A percentile compares a stretch with the other conserved stretches of the same genome.
Evolutionary conservation across 2,329 filamentous ascomycete species (phyloP).

Genomic region (Colletotrichum caudatum): DNA sequence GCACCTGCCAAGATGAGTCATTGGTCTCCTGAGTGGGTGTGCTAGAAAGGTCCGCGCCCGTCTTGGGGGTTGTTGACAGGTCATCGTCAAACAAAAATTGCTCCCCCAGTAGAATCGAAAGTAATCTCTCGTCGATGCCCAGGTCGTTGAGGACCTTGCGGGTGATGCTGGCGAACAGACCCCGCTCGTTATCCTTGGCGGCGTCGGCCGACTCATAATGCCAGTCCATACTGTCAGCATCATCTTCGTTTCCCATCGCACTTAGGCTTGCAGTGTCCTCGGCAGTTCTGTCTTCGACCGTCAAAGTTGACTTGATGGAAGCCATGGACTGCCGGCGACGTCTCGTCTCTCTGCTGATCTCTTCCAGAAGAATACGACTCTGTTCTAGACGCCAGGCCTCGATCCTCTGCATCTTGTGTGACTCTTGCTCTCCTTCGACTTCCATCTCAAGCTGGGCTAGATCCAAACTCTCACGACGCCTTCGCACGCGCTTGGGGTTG

Average conservation of each 20-base stretch:
- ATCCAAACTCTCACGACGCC: slow-evolving; percentile 66
- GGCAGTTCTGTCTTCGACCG: slow-evolving; percentile 47
- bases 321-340: slow-evolving; percentile 73
- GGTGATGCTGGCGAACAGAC: slow-evolving; percentile 84
- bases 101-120: slow-evolving; percentile 91
- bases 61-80: slow-evolving; percentile 61
- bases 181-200: slow-evolving; percentile 67
- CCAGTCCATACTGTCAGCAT: slow-evolving; percentile 61
- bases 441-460: slow-evolving; percentile 64
- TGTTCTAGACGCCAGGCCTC: slow-evolving; percentile 94
- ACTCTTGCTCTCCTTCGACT: slow-evolving; percentile 69
- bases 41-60: slow-evolving; percentile 45
- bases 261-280: slow-evolving; percentile 50
- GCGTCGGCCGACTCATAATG: slow-evolving; percentile 61
- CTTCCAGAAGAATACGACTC: slow-evolving; percentile 84
- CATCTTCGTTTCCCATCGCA: slow-evolving; percentile 46
- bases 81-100: slow-evolving; percentile 69
- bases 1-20: slow-evolving; percentile 76
- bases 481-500: slow-evolving; percentile 76
- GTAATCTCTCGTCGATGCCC: slow-evolving; percentile 86
- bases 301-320: slow-evolving; percentile 55
- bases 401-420: slow-evolving; percentile 84
- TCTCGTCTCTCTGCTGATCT: slow-evolving; percentile 87
- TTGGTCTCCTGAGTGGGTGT: slow-evolving; percentile 49
- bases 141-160: slow-evolving; percentile 88